Evolutionary conservation across 2,329 filamentous ascomycete species (phyloP), one percentile per base, ranked within the genome.

Genomic region (Aspergillus quadrilineatus): DNA sequence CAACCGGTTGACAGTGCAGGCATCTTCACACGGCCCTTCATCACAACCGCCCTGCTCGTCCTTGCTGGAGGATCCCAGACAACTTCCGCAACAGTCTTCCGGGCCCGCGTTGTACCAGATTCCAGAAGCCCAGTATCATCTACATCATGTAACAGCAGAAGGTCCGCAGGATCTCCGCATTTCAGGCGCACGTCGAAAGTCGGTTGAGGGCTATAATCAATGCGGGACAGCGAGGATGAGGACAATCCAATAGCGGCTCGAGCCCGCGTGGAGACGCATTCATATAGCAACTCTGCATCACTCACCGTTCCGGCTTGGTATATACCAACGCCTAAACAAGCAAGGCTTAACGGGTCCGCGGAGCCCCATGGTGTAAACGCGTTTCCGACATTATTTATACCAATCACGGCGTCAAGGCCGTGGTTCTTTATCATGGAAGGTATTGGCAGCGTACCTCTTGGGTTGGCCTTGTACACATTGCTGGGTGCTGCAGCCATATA

Each of bases 341-440:
- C 86, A 43, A 89, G 73, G 41, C 77, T 77, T 48, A 90, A 67
- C 1, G 87, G 87, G 72, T 90, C 88, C 39, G 82, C 85, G 15
- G 77, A 84, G 0, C 87, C 88, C 65, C 86, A 83, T 0, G 88
- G 88, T 6, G 88, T 90, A 64, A 90, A 90, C 0, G 87, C 86
- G 66, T 90, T 90, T 15, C 87, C 87, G 12, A 90, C 82, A 64
- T 90, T 90, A 65, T 90, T 90, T 37, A 89, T 79, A 1, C 85
- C 82, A 4, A 90, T 79, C 12, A 84, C 84, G 17, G 80, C 85
- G 57, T 85, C 79, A 3, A 90, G 67, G 0, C 77, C 78, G 58
- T 85, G 79, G 22, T 82, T 74, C 39, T 79, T 76, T 58, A 89
- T 86, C 73, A 90, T 76, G 4, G 82, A 74, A 0, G 82, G 79